Evolutionary conservation across 2,329 filamentous ascomycete species (phyloP), one percentile per base, ranked within the genome.

Genomic region (Periglandula ipomoeae): DNA sequence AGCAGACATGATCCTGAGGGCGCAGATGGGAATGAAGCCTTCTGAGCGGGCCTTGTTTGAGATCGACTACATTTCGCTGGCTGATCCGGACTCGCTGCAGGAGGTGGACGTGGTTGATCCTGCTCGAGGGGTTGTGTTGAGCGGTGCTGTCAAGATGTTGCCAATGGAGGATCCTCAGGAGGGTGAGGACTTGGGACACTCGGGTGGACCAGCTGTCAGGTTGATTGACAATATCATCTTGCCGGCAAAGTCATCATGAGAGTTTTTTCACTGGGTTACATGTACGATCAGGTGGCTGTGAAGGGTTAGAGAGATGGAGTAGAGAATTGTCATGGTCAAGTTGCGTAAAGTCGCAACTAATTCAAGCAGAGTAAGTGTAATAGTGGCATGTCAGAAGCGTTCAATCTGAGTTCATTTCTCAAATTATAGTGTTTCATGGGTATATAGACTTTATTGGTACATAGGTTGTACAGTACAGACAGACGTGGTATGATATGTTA

Each of bases 181-280:
- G 5, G 86, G 78, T 0, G 90, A 97, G 64, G 82, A 89, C 55
- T 66, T 90, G 23, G 89, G 89, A 3, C 81, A 80, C 52, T 76
- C 79, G 48, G 83, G 81, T 3, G 84, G 84, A 1, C 87, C 87
- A 15, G 65, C 82, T 1, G 93, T 98, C 43, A 76, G 93, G 53
- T 70, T 98, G 66, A 96, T 98, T 64, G 93, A 98, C 62, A 98
- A 98, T 61, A 83, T 97, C 55, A 84, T 95, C 48, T 64, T 91
- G 30, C 34, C 48, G 38, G 49, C 55, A 6, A 69, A 74, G 56
- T 72, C 76, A n/a, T 26, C 22, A 35, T 35, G 41, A 44, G 27
- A 32, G 0, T 32, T 19, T 10, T 6, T 39, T 10, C 8, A 39
- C 6, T 11, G 11, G n/a, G 35, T 11, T 11, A 19, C 7, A 20